These are phyloP conservation scores for Blastocrithidia nonstop DNA, from an alignment of 208 protist species.

Conservation along the genomic window DNA sequence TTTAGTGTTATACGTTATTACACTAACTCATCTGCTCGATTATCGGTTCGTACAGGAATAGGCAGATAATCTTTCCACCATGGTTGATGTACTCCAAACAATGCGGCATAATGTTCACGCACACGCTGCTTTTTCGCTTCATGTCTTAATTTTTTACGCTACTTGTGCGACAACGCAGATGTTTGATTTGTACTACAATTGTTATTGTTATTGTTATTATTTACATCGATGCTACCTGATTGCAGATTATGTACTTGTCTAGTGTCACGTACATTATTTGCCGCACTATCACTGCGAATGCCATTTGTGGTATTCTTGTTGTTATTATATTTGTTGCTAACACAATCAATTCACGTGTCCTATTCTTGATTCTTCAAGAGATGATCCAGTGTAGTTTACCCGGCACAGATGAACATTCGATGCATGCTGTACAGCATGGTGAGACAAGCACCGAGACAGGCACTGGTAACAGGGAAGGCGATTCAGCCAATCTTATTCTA, in stretches of 20 bases:
- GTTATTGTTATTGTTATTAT: no score
- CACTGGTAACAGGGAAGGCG: constrained; percentile 8
- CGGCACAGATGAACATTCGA: constrained; percentile 11
- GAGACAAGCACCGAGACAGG: constrained; percentile 9
- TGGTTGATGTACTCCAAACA: constrained; percentile 18
- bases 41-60: constrained; percentile 17
- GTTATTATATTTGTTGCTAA: background rate
- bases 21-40: constrained; percentile 13
- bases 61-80: constrained; percentile 22
- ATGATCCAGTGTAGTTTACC: constrained; percentile 38
- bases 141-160: background rate
- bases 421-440: constrained; percentile 14
- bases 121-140: no score
- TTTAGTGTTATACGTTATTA: no score
- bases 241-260: no score
- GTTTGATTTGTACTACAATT: background rate
- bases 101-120: constrained; percentile 8
- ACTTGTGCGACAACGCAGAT: background rate
- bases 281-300: background rate
- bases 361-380: background rate
- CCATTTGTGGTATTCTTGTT: no score
- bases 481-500: constrained; percentile 13
- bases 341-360: background rate
- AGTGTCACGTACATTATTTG: no score
- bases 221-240: no score